Percentiles rank a stretch among this genome's conserved stretches.
Evolutionary conservation across 2,329 filamentous ascomycete species (phyloP).

Genomic region (Corinectria fuckeliana): DNA sequence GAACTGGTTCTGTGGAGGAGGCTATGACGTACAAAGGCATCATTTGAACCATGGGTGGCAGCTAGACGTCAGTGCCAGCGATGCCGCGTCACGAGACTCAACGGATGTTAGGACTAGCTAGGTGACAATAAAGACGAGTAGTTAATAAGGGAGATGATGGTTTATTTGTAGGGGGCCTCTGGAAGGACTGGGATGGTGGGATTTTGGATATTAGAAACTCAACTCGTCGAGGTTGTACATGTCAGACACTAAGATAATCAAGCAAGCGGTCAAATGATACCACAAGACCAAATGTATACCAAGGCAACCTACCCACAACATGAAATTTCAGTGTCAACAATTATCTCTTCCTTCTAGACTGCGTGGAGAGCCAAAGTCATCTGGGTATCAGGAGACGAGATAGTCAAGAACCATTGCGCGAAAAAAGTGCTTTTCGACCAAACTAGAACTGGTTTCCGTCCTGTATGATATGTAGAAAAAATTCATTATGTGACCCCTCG

Average conservation of each 20-base stretch:
- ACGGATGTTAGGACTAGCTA: constrained; percentile 6
- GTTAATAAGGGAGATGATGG: not conserved
- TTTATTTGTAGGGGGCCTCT: not conserved
- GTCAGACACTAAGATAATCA: not conserved
- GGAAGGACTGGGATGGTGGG: not conserved
- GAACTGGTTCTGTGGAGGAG: constrained; percentile 45
- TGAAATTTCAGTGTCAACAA: too few species aligned
- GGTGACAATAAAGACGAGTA: not conserved
- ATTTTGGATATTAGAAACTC: not conserved
- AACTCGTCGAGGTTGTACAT: not conserved
- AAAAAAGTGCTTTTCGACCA: constrained; percentile 28
- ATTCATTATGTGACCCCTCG: constrained; percentile 45
- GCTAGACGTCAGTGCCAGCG: constrained; percentile 13
- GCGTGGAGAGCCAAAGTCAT: too few species aligned
- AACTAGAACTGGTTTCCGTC: constrained; percentile 20
- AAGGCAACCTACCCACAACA: too few species aligned
- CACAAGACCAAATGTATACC: not conserved
- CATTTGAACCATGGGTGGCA: constrained; percentile 20
- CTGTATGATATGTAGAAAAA: constrained; percentile 33
- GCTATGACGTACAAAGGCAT: constrained; percentile 49
- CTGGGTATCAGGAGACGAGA: not conserved
- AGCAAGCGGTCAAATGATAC: not conserved
- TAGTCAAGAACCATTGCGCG: not conserved
- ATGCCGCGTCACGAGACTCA: constrained; percentile 1
- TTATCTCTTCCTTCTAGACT: too few species aligned